Evolutionary conservation across 257 asterid genomes (phyloP), one percentile per base, ranked within the genome.

Genomic region (Apocynum venetum): DNA sequence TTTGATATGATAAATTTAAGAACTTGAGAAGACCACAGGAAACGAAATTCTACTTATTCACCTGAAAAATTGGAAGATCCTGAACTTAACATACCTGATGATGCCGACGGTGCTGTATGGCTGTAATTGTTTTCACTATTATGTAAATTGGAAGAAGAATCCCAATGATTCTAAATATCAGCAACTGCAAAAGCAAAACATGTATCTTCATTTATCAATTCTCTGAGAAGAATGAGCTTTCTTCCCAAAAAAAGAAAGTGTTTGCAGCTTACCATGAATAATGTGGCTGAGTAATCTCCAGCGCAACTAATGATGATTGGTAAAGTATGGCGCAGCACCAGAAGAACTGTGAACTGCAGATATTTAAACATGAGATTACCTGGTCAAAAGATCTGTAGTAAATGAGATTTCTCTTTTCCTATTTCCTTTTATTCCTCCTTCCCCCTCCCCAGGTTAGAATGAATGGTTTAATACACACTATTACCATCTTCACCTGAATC

Each of bases 281-380:
- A 41, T 44, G 70, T 25, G 6, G 76, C 57, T 40, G 83, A 79
- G 71, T 79, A 74, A 40, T 76, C 77, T 19, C 76, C 87, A 36
- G 70, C 17, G 44, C 70, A 74, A 73, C 65, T 43, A 43, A 84
- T 46, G 77, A 78, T 74, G 64, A 81, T 59, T 0, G 87, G 87
- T 60, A 84, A 61, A 10, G 80, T 61, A 48, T 73, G 79, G 41
- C 80, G 78, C 76, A 90, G 48, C 31, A 94, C 89, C 83, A 92
- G 87, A 80, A 92, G 90, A 72, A 88, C 83, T 59, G 85, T 59
- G 77, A 92, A 91, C 98, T 94, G 84, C 83, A 82, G 19, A 71
- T 48, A 71, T 17, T 79, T 40, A 73, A 81, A 40, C n/a, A 70
- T 31, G 68, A 59, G 40, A 69, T 19, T 69, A 44, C 7, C 14